Base-by-base conservation (phyloP, 768 basidiomycete genomes). In the Tephrocybe rancida region DNA sequence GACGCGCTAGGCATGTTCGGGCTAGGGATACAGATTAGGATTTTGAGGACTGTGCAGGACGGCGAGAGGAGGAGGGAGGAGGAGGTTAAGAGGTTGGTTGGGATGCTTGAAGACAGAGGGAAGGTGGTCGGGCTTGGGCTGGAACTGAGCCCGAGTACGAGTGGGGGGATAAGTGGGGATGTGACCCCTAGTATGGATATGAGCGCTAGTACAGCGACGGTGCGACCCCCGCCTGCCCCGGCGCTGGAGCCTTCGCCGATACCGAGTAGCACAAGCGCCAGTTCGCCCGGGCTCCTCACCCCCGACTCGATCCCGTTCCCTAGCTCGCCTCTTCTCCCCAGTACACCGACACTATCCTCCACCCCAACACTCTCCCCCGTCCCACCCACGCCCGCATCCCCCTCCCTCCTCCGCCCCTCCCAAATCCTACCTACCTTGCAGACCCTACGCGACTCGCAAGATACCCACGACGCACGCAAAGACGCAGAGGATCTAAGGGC, bases 1-100 rank as follows among this genome's bases (percentile, higher is more conserved):
- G 84, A 88, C 50, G 83, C 83, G 3, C 66, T 87, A 35, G 67
- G 68, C n/a, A 73, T 85, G 63, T 86, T 88, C 61, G 73, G 79
- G 29, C 80, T 82, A 52, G 73, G 77, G 5, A 76, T 86, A 41
- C 83, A 83, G 50, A 73, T 84, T 41, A 75, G 82, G n/a, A 82
- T 78, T 5, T 68, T 82, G 44, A 75, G 76, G 52, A 70, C 76
- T 44, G 72, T 85, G 13, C 70, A 78, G 47, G 66, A 62, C 14
- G 71, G 73, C 4, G 75, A 81, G 45, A 54, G 59, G 7, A 66
- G 69, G 6, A 58, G 69, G 6, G 64, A 67, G 22, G 68, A 53
- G 9, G 74, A 78, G 22, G 67, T 66, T 3, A 58, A 64, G 8
- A 66, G 55, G 14, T 39, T 78, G 11, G 44, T 74, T 44, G 67